Conservation (phyloP, 2,329 filamentous ascomycete species). For the Fusarium newnesense region DNA sequence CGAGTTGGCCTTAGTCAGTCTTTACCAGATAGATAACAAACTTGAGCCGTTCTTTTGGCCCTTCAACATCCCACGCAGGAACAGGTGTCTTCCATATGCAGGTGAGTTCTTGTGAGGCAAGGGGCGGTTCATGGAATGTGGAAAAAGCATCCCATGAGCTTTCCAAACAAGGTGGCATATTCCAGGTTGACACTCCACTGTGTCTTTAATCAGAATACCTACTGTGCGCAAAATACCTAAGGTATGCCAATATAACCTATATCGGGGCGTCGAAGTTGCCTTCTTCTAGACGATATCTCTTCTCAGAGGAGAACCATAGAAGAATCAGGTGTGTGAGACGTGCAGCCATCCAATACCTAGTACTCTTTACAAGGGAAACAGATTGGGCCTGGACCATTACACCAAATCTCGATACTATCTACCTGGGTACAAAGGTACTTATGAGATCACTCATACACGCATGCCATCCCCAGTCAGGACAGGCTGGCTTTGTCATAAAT, state of each 20-base stretch:
- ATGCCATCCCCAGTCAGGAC: not conserved
- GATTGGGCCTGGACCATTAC: not conserved
- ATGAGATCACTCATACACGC: not conserved
- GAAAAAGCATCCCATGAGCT: not conserved
- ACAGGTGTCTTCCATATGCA: not conserved
- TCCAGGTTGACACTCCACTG: not conserved
- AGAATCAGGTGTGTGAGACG: not conserved
- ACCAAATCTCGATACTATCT: not conserved
- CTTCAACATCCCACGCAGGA: not conserved
- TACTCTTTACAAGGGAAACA: not conserved
- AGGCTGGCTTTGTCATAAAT: not conserved
- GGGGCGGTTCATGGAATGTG: slow-evolving; percentile 13
- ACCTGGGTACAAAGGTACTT: not conserved
- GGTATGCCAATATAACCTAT: not conserved
- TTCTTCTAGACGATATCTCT: not conserved
- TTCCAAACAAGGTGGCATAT: not conserved
- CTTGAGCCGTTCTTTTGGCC: slow-evolving; percentile 40
- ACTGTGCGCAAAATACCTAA: not conserved
- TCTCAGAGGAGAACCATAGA: not conserved
- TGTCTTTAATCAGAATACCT: not conserved
- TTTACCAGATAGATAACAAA: slow-evolving; percentile 40
- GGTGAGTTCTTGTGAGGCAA: not conserved
- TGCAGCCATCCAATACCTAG: not conserved
- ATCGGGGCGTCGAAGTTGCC: not conserved
- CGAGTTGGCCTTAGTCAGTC: slow-evolving; percentile 42